Evolutionary conservation across 768 basidiomycete genomes (phyloP).

Genomic region (Leccinum imitatum): DNA sequence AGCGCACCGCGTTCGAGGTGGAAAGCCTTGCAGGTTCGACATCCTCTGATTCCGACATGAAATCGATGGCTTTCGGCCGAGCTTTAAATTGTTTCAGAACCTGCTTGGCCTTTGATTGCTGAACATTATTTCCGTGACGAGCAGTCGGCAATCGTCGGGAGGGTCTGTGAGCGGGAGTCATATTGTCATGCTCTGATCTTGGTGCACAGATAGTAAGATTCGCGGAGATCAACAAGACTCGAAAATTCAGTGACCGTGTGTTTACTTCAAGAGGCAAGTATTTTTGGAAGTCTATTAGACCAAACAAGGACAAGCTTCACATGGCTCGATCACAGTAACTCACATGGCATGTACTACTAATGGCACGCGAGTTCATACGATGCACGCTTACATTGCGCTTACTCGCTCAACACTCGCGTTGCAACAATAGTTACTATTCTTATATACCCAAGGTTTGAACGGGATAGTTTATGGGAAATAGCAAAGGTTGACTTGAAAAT

Average conservation of each 20-base stretch:
- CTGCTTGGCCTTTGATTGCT: constrained; percentile 4
- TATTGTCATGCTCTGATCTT: not conserved
- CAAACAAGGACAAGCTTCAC: no score
- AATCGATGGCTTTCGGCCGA: constrained; percentile 20
- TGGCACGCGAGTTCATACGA: no score
- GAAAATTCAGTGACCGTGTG: not conserved
- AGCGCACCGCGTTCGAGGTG: not conserved
- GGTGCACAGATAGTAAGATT: not conserved
- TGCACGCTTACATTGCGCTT: no score
- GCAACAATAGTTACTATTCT: not conserved
- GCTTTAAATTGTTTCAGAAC: constrained; percentile 1
- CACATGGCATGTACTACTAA: no score
- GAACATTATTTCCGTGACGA: not conserved
- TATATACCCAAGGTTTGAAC: not conserved
- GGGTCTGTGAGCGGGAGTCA: constrained; percentile 12
- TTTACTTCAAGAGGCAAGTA: not conserved
- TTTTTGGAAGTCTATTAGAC: no score
- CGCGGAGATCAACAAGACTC: not conserved
- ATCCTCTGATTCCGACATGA: constrained; percentile 14
- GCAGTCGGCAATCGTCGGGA: not conserved
- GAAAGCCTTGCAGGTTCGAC: not conserved
- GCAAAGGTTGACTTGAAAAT: not conserved
- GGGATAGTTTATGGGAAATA: not conserved
- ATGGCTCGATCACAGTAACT: no score
- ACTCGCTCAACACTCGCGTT: no score